Percentiles rank a stretch among this genome's conserved stretches.
phyloP scores from a whole-genome alignment of 345 rosid genomes.

The Lagerstroemia speciosa region DNA sequence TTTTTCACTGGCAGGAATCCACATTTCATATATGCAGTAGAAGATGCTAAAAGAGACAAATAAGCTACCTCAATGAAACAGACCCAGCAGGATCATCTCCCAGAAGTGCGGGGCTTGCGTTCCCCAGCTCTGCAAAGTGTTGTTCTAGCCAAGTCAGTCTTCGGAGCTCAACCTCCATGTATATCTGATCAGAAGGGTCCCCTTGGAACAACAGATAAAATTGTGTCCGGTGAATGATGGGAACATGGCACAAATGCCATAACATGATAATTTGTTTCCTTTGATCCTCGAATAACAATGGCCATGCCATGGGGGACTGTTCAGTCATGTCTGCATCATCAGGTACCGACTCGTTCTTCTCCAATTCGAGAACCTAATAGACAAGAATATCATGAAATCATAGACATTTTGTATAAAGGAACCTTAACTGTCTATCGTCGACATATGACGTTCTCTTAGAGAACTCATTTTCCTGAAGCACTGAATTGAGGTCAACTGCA shows the following conservation, averaged over 20 bases:
- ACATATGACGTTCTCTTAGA: neutral
- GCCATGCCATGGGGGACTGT: slow-evolving; percentile 65
- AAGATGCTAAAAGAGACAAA: neutral
- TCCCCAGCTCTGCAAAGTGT: slow-evolving; percentile 87
- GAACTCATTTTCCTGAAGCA: neutral
- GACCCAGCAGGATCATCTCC: slow-evolving; percentile 89
- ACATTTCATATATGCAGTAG: neutral
- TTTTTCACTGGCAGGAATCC: neutral
- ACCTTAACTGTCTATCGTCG: neutral
- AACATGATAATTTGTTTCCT: slow-evolving; percentile 84
- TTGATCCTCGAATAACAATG: slow-evolving; percentile 63
- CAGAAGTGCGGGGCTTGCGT: slow-evolving; percentile 88
- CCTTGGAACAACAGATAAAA: slow-evolving; percentile 77
- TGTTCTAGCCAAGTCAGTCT: slow-evolving; percentile 90
- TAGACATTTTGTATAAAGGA: neutral
- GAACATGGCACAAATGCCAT: slow-evolving; percentile 95
- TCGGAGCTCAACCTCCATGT: slow-evolving; percentile 84
- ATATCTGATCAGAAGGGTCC: slow-evolving; percentile 76
- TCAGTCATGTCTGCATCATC: slow-evolving; percentile 29
- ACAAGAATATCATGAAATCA: neutral
- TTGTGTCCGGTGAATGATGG: slow-evolving; percentile 81
- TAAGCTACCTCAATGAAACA: slow-evolving; percentile 65
- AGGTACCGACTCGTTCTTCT: slow-evolving; percentile 40
- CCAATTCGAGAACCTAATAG: slow-evolving; percentile 71
- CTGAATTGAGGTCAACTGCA: neutral